Percentiles rank a stretch among this genome's conserved stretches.
These are phyloP conservation scores for Trichoderma harzianum DNA, from an alignment of 2,329 filamentous ascomycete genomes.

Conservation along the genomic window DNA sequence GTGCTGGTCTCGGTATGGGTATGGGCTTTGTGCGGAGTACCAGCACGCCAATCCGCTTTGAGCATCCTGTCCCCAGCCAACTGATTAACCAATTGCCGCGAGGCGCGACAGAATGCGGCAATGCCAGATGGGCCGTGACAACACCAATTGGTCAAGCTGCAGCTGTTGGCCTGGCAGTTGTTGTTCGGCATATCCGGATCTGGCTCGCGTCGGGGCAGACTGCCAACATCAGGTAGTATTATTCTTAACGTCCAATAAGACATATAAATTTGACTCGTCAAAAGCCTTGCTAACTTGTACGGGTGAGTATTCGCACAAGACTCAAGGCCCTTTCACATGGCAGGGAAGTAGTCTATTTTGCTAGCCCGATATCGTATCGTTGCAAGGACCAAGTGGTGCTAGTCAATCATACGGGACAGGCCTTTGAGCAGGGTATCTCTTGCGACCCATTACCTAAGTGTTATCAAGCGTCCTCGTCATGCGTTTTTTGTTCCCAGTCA, in stretches of 20 bases:
- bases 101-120: conserved; percentile 1
- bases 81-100: conserved; percentile 7
- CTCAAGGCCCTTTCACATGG: neutral
- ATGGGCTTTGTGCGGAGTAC: neutral
- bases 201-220: neutral
- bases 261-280: neutral
- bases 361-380: neutral
- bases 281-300: neutral
- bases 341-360: neutral
- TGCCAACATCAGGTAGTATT: conserved; percentile 1
- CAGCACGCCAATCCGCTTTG: neutral
- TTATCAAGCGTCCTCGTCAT: neutral
- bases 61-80: neutral
- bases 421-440: neutral
- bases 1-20: neutral
- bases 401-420: neutral
- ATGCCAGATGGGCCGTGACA: neutral
- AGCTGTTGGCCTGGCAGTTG: neutral
- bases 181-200: neutral
- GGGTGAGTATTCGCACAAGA: neutral
- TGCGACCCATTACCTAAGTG: conserved; percentile 3
- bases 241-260: neutral
- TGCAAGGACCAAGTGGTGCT: neutral
- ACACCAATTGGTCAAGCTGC: neutral
- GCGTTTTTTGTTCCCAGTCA: neutral